phyloP scores from a whole-genome alignment of 23 red algal genomes.

The Gracilariopsis chorda region DNA sequence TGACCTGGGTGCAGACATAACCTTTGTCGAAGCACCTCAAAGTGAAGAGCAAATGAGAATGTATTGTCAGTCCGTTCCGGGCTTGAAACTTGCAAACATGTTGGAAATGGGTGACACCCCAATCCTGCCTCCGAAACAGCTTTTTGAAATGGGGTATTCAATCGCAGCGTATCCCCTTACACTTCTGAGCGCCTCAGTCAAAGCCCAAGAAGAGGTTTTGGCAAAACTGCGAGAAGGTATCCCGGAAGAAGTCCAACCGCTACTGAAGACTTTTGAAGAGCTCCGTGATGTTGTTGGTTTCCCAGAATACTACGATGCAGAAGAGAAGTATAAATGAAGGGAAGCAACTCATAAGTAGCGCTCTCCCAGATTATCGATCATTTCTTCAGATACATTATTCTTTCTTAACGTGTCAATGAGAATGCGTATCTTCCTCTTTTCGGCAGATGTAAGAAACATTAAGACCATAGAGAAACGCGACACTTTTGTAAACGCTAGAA shows the following conservation, averaged over 20 bases:
- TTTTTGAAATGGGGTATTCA: slow-evolving; percentile 79
- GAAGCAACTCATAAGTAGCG: neutral
- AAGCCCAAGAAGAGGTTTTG: slow-evolving; percentile 81
- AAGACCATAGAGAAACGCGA: slow-evolving; percentile 33
- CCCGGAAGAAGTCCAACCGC: slow-evolving; percentile 54
- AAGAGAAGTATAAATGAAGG: slow-evolving; percentile 50
- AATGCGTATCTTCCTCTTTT: neutral
- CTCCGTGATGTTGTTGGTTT: slow-evolving; percentile 86
- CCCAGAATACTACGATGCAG: slow-evolving; percentile 54
- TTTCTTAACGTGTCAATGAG: neutral
- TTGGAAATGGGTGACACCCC: slow-evolving; percentile 90
- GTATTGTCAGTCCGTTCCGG: slow-evolving; percentile 40
- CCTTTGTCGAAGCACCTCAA: slow-evolving; percentile 91
- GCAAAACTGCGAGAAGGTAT: slow-evolving; percentile 58
- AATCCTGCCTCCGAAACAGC: slow-evolving; percentile 68
- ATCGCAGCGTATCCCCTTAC: slow-evolving; percentile 95
- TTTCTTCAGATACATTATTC: neutral
- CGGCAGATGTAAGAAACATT: slow-evolving; percentile 34
- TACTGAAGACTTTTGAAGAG: slow-evolving; percentile 75
- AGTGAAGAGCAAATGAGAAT: slow-evolving; percentile 50
- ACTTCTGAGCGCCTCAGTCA: slow-evolving; percentile 76
- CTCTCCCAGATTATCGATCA: neutral
- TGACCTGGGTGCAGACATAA: slow-evolving; percentile 85
- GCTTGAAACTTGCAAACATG: slow-evolving; percentile 85
- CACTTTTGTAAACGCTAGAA: neutral